Base-by-base conservation (phyloP, 1,139 yeast species). In the Meyerozyma elateridarum region DNA sequence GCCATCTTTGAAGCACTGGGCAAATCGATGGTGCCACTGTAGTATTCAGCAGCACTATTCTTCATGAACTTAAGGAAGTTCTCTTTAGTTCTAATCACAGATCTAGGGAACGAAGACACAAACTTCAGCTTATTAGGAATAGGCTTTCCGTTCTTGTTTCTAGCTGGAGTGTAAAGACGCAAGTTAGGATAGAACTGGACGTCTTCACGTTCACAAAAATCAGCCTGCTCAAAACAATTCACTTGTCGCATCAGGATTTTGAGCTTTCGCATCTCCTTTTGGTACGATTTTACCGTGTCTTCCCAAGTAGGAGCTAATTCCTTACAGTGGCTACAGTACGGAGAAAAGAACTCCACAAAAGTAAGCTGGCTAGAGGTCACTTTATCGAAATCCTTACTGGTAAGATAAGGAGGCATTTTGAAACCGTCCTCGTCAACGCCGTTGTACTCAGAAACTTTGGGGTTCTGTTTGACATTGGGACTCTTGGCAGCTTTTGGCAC, bases 171-270 rank as follows among this genome's bases (percentile, higher is more conserved):
- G 51, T 82, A 83, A 7, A 83, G 56, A 37, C 81, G 59, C 22
- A 83, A 56, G 28, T 63, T 60, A 8, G 94, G 94, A 45, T 70
- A 83, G 20, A 61, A 64, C 13, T 40, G 50, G 27, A 84, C 69
- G 8, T 65, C 64, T 53, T 84, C 87, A 16, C 76, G 58, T 11
- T 61, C 67, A 54, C 93, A 83, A 32, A 83, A 60, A 51, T 83
- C 91, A 8, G 88, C 89, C 51, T 76, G 73, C 31, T 70, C 79
- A 14, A 79, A 65, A 59, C 93, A 84, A 49, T 83, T 73, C 15
- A 83, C 89, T 49, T 82, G 91, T 36, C 70, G 63, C 72, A 82
- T 74, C 9, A 63, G 63, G 19, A 80, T 65, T 4, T 70, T 65
- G 35, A 70, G 43, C 16, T 54, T 36, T 29, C 70, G 62, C 39